phyloP scores from a whole-genome alignment of 2,329 filamentous ascomycete genomes.

The Monilinia polystroma region DNA sequence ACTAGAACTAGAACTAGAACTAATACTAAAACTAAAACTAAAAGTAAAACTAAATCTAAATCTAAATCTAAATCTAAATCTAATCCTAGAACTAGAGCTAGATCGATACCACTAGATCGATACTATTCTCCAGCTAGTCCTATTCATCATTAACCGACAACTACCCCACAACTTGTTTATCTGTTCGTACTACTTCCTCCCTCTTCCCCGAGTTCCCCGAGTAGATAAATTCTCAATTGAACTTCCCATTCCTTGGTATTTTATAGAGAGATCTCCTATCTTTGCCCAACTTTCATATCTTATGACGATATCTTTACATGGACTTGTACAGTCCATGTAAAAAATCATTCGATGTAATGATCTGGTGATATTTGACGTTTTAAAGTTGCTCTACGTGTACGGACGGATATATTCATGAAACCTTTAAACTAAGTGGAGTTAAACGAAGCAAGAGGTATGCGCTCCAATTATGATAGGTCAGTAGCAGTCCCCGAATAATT shows the following conservation, averaged over 20 bases:
- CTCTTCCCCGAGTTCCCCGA: conserved; percentile 9
- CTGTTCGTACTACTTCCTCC: background rate
- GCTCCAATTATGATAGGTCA: conserved; percentile 12
- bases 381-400: background rate
- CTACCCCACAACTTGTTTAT: background rate
- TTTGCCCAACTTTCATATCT: background rate
- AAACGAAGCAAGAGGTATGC: background rate
- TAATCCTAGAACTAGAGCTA: too few relatives aligned
- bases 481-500: too few relatives aligned
- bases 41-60: too few relatives aligned
- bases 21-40: too few relatives aligned
- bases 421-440: background rate
- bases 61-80: too few relatives aligned
- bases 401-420: too few relatives aligned
- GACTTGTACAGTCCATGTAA: background rate
- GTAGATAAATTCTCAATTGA: background rate
- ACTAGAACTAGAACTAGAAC: too few relatives aligned
- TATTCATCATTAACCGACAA: background rate
- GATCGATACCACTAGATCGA: too few relatives aligned
- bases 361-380: background rate
- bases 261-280: background rate
- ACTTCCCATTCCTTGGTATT: background rate
- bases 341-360: background rate
- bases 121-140: too few relatives aligned
- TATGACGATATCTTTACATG: background rate